Percentiles rank a stretch among this genome's conserved stretches.
phyloP scores from a whole-genome alignment of 257 asterid species.

The Solanum pinnatisectum region DNA sequence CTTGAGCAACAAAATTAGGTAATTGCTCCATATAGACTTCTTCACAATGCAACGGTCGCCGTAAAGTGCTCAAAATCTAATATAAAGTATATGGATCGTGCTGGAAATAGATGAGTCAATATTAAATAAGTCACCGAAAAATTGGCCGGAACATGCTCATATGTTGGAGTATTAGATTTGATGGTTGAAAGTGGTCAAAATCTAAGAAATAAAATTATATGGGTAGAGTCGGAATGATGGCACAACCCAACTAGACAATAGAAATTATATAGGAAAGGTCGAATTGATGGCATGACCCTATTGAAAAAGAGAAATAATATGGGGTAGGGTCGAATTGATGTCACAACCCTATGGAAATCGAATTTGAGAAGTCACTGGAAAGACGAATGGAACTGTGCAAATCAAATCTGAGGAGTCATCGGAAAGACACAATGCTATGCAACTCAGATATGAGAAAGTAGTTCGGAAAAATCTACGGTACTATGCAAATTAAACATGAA shows the following conservation, averaged over 20 bases:
- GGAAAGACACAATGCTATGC: neutral
- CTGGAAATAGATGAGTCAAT: neutral
- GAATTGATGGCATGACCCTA: neutral
- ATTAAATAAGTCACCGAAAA: neutral
- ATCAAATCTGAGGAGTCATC: no score
- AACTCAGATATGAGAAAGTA: neutral
- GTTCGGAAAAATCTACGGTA: neutral
- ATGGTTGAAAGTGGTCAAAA: neutral
- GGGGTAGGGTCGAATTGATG: neutral
- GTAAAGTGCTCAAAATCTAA: no score
- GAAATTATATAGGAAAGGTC: neutral
- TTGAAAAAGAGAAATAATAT: neutral
- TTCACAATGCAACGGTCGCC: no score
- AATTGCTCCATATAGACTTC: no score
- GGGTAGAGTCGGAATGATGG: neutral
- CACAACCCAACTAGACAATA: neutral
- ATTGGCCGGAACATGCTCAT: neutral
- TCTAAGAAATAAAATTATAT: neutral
- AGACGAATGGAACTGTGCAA: no score
- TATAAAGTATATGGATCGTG: neutral
- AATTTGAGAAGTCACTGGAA: neutral
- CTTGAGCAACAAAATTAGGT: no score
- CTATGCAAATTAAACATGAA: neutral
- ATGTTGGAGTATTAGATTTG: neutral
- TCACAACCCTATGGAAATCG: neutral